Evolutionary conservation across 495 filamentous ascomycete genomes (phyloP).

Genomic region (Pyrenula massariospora): DNA sequence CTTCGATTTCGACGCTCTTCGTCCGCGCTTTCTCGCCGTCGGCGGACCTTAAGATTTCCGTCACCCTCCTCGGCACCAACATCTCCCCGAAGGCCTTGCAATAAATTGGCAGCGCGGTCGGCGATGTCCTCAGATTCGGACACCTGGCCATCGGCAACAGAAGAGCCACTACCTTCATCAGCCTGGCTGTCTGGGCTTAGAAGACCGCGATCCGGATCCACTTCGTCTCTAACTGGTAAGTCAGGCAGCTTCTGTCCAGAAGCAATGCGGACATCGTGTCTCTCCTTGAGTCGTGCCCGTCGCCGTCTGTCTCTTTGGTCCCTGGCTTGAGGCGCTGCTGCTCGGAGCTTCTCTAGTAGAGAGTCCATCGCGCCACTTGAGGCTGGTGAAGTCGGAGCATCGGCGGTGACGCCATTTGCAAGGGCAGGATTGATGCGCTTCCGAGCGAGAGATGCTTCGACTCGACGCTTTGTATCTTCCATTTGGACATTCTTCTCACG

Average conservation of each 20-base stretch:
- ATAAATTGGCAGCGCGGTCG: constrained; percentile 67
- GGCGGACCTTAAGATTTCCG: constrained; percentile 43
- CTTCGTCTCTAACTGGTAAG: constrained; percentile 16
- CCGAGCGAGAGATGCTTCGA: constrained; percentile 83
- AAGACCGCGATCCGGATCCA: constrained; percentile 19
- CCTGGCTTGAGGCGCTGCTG: constrained; percentile 77
- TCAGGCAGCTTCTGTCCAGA: constrained; percentile 79
- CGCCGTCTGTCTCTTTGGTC: constrained; percentile 82
- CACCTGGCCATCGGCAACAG: constrained; percentile 23
- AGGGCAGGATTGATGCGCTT: constrained; percentile 61
- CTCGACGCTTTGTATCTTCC: constrained; percentile 72
- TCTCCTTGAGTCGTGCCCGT: constrained; percentile 75
- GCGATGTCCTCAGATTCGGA: constrained; percentile 65
- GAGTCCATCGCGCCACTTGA: constrained; percentile 91
- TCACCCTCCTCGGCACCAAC: constrained; percentile 43
- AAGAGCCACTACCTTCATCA: constrained; percentile 25
- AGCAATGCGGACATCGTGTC: constrained; percentile 84
- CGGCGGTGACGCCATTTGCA: constrained; percentile 26
- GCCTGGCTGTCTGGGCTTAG: constrained; percentile 25
- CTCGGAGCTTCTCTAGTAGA: constrained; percentile 88
- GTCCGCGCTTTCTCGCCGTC: constrained; percentile 56
- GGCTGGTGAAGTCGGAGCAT: constrained; percentile 52
- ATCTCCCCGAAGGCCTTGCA: constrained; percentile 64
- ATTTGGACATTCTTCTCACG: constrained; percentile 77
- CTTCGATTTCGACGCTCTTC: constrained; percentile 54